Conservation (phyloP, 2,329 filamentous ascomycete genomes). For the Colletotrichum simmondsii region DNA sequence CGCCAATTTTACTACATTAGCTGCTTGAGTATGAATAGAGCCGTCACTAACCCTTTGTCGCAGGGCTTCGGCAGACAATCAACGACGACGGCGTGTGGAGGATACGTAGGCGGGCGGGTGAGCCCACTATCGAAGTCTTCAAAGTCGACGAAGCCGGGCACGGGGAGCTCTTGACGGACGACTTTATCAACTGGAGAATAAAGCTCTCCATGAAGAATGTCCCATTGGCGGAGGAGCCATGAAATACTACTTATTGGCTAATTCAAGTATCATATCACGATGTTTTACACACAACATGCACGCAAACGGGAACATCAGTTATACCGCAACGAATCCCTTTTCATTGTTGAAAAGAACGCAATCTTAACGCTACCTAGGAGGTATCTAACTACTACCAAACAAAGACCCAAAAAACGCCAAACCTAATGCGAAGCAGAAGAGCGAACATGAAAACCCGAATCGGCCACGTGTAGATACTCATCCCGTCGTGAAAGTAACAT, state of each 20-base stretch:
- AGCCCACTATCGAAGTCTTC: constrained; percentile 77
- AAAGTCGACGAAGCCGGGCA: constrained; percentile 79
- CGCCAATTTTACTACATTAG: no score
- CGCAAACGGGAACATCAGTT: background rate
- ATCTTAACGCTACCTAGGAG: constrained; percentile 29
- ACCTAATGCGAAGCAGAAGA: constrained; percentile 17
- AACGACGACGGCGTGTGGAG: constrained; percentile 83
- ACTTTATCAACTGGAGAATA: constrained; percentile 81
- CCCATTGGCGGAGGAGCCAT: constrained; percentile 21
- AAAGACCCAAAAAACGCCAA: constrained; percentile 16
- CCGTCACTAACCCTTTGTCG: background rate
- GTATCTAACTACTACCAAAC: constrained; percentile 28
- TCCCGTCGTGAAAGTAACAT: constrained; percentile 27
- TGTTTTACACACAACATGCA: no score
- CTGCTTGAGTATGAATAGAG: background rate
- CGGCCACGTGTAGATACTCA: constrained; percentile 31
- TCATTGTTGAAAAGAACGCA: constrained; percentile 4
- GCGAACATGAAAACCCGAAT: constrained; percentile 7
- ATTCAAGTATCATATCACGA: no score
- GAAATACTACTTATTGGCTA: background rate
- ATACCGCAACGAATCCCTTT: background rate
- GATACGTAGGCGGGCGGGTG: constrained; percentile 74
- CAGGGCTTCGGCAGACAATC: constrained; percentile 72
- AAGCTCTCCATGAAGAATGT: constrained; percentile 56
- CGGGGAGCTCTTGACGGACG: constrained; percentile 79